Base-by-base conservation (phyloP, 768 basidiomycete species). In the Mycena floridula region DNA sequence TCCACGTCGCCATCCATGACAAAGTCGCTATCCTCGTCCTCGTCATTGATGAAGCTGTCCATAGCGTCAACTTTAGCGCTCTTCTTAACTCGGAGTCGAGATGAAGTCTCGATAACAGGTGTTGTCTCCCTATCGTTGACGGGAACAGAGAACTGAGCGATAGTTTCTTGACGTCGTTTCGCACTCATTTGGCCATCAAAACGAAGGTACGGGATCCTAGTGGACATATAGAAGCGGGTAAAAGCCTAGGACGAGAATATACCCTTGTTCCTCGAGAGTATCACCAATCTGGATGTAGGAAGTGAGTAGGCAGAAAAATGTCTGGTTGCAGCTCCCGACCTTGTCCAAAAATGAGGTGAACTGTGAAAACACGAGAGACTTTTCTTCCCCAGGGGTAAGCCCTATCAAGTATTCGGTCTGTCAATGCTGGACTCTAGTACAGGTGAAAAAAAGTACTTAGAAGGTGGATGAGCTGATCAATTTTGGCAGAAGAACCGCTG, bases 131-230 rank as follows among this genome's bases (percentile, higher is more conserved):
- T 15, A 25, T 66, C 62, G 27, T 72, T 62, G n/a, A 86, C 56
- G 0, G 87, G 85, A n/a, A 82, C 65, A 30, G 76, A 82, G 55
- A 94, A 94, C 12, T 67, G 67, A 32, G 80, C 76, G 43, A 94
- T 76, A 7, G 85, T 79, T 51, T 89, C 85, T 62, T 87, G 82
- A 13, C 91, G 77, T 53, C 76, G 72, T 54, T 77, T 82, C 2
- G 82, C 85, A n/a, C 86, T 85, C 79, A 93, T 82, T 53, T 82
- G 74, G 1, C 91, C 91, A 48, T 92, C 91, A 53, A 94, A 91
- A 2, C 86, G 81, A 28, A 85, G 79, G 51, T 79, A 91, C 0
- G 81, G 57, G 23, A 94, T 87, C 0, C 85, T 89, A 50, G 5
- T 23, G 37, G 36, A 23, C 22, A 9, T 5, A 39, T 25, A 35